These are phyloP conservation scores for Suhomyces pyralidae DNA, from an alignment of 805 yeast species.

Conservation along the genomic window DNA sequence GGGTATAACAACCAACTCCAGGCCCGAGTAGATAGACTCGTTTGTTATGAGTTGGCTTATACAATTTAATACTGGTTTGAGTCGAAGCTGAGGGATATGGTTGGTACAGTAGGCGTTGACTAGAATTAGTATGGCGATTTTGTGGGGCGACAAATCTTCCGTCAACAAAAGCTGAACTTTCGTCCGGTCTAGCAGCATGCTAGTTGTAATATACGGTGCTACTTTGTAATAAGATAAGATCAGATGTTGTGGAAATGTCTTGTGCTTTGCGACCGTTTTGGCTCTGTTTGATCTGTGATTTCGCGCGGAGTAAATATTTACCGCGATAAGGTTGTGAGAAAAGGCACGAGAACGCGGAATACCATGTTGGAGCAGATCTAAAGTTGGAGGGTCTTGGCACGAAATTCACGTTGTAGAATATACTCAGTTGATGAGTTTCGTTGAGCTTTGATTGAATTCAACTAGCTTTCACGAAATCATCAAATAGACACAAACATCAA, in stretches of 20 bases:
- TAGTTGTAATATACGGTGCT: background rate
- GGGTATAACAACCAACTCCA: conserved; percentile 27
- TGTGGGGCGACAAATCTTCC: conserved; percentile 52
- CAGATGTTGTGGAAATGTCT: background rate
- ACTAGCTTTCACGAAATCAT: too few relatives aligned
- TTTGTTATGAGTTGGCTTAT: conserved; percentile 44
- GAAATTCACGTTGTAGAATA: too few relatives aligned
- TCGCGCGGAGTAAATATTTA: background rate
- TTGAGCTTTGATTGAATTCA: too few relatives aligned
- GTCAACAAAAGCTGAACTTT: conserved; percentile 25
- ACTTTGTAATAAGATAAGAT: background rate
- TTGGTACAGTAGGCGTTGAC: conserved; percentile 38
- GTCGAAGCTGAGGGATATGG: conserved; percentile 24
- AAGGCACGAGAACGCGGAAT: background rate
- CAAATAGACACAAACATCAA: too few relatives aligned
- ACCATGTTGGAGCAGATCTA: too few relatives aligned
- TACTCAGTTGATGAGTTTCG: too few relatives aligned
- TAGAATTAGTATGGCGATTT: conserved; percentile 48
- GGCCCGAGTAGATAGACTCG: conserved; percentile 25
- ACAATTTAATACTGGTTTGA: conserved; percentile 38
- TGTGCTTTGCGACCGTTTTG: background rate
- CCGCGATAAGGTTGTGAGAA: background rate
- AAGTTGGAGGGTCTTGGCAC: too few relatives aligned
- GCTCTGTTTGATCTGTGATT: background rate
- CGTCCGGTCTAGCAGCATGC: background rate